Evolutionary conservation across 129 eudicot species (phyloP), one percentile per base, ranked within the genome.

Genomic region (carrot (Daucus carota)): DNA sequence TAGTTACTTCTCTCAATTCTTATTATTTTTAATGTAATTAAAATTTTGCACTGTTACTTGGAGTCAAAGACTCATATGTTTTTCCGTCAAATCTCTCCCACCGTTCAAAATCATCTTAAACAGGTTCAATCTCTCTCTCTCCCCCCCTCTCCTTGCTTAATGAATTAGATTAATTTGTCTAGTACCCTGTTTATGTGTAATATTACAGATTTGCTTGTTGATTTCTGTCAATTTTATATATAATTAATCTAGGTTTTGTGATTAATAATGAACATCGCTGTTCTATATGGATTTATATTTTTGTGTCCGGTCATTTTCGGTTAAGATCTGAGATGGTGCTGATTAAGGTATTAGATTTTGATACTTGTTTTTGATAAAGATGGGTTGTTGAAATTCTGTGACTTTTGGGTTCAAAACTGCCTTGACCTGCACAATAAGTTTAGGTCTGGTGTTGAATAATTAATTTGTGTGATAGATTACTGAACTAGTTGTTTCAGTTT

Each of bases 101-200:
- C 75, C 14, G 98, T 94, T 80, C 98, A 94, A 76, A 76, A 88
- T 71, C 98, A 94, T 88, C 98, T 94, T 80, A 91, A 94, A 79
- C 88, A 86, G 90, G 98, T 92, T 36, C 4, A 1, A 1, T 59
- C 66, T 59, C 32, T 22, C 32, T 29, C 69, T 14, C 15, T 29
- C 3, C 16, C 17, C 33, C 5, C 1, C n/a, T 66, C 24, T 10
- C 24, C 43, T 31, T 50, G 29, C 34, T 68, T 32, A 0, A 5
- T 65, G n/a, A n/a, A n/a, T n/a, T n/a, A n/a, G 29, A 45, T 68
- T 32, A 0, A 5, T 65, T 31, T 65, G 1, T 16, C 9, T 65
- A 16, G 15, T 29, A n/a, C n/a, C n/a, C n/a, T n/a, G n/a, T n/a
- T n/a, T n/a, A 45, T 45, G 10, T 45, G 50, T 45, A 45, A 3